These are phyloP conservation scores for Fusarium coicis DNA, from an alignment of 2,329 filamentous ascomycete genomes.

Conservation along the genomic window DNA sequence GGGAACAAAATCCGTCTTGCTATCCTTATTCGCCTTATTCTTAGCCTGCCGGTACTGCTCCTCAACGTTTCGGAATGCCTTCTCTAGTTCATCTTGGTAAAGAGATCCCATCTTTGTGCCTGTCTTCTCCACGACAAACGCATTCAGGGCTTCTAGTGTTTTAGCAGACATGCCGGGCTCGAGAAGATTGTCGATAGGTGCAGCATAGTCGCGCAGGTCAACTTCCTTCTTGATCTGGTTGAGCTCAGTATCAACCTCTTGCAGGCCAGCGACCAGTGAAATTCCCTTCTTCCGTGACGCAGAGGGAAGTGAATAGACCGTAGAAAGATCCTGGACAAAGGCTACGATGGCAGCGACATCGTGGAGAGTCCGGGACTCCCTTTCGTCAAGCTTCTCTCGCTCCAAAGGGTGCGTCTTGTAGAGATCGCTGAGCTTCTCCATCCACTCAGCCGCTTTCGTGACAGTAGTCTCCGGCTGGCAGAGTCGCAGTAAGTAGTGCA, in stretches of 20 bases:
- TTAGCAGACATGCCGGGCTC: slow-evolving; percentile 52
- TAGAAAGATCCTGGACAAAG: slow-evolving; percentile 54
- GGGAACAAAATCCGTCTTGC: slow-evolving; percentile 1
- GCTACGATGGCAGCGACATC: slow-evolving; percentile 52
- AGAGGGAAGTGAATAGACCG: slow-evolving; percentile 49
- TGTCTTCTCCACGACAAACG: slow-evolving; percentile 51
- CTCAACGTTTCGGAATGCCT: slow-evolving; percentile 50
- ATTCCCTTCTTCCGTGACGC: slow-evolving; percentile 54
- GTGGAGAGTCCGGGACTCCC: slow-evolving; percentile 49
- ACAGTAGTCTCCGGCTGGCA: slow-evolving; percentile 53
- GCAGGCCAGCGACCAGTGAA: slow-evolving; percentile 48
- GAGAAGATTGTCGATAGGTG: slow-evolving; percentile 55
- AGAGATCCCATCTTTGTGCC: slow-evolving; percentile 55
- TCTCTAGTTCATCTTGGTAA: slow-evolving; percentile 56
- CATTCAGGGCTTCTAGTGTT: slow-evolving; percentile 51
- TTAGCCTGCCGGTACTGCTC: slow-evolving; percentile 43
- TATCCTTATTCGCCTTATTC: slow-evolving; percentile 33
- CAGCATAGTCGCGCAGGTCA: slow-evolving; percentile 53
- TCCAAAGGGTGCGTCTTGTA: slow-evolving; percentile 49
- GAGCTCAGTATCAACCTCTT: slow-evolving; percentile 52
- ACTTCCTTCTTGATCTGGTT: slow-evolving; percentile 51
- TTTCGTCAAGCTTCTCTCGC: slow-evolving; percentile 48
- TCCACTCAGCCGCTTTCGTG: slow-evolving; percentile 51
- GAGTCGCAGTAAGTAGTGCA: slow-evolving; percentile 58
- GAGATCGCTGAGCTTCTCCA: slow-evolving; percentile 54